Evolutionary conservation across 805 yeast genomes (phyloP).

Genomic region (Candida gorgasii): DNA sequence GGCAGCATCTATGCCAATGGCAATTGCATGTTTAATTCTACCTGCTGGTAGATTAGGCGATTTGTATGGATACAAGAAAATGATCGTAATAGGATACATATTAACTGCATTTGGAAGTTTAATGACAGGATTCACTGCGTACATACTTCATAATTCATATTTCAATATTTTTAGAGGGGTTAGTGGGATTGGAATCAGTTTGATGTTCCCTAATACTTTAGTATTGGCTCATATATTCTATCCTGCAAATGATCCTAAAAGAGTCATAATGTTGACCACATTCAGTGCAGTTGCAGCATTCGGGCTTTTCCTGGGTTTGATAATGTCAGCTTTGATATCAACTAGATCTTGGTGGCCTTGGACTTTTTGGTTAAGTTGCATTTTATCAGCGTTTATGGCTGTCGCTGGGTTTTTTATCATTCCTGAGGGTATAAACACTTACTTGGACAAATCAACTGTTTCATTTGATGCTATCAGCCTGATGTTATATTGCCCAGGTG

Average conservation of each 20-base stretch:
- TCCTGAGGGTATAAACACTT: slow-evolving; percentile 25
- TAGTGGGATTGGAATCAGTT: slow-evolving; percentile 36
- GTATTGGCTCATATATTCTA: slow-evolving; percentile 32
- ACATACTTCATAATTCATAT: slow-evolving; percentile 21
- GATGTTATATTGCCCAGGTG: slow-evolving; percentile 33
- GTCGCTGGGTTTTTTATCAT: slow-evolving; percentile 23
- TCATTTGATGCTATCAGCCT: background rate
- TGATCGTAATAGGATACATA: slow-evolving; percentile 26
- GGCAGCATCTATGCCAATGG: slow-evolving; percentile 31
- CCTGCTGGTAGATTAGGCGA: slow-evolving; percentile 36
- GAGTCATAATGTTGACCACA: slow-evolving; percentile 23
- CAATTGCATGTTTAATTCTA: slow-evolving; percentile 36
- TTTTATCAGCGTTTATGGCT: slow-evolving; percentile 18
- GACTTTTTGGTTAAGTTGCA: slow-evolving; percentile 31
- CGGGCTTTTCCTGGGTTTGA: slow-evolving; percentile 31
- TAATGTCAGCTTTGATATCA: slow-evolving; percentile 27
- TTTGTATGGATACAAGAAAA: slow-evolving; percentile 32
- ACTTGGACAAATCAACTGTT: slow-evolving; percentile 24
- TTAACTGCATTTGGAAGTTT: slow-evolving; percentile 25
- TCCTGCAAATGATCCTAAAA: slow-evolving; percentile 21
- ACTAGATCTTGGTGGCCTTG: slow-evolving; percentile 36
- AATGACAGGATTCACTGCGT: slow-evolving; percentile 29
- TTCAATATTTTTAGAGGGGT: slow-evolving; percentile 31
- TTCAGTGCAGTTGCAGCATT: slow-evolving; percentile 37
- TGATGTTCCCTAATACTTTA: slow-evolving; percentile 34